Base-by-base conservation (phyloP, 345 rosid genomes). In the Combretum micranthum region DNA sequence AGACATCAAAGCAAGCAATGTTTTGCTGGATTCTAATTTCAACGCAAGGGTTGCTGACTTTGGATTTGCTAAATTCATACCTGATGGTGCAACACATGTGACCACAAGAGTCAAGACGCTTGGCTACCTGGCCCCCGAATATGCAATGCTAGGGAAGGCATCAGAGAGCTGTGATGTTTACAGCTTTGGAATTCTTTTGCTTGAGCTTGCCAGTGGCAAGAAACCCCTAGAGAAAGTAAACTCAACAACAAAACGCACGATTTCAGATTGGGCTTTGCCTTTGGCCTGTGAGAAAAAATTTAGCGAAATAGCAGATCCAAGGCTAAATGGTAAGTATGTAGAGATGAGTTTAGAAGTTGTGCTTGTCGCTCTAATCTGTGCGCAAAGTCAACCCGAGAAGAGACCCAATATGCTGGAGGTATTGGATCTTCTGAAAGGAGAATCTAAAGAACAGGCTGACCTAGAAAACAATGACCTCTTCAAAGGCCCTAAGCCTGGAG, bases 1-100 rank as follows among this genome's bases (percentile, higher is more conserved):
- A 63, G 90, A 86, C 54, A 39, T 86, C 73, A 86, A 86, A 73
- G 95, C 86, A 16, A 86, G 95, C 84, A 86, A 86, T 60, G 86
- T 86, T 58, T 66, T 86, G 61, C 67, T 86, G 4, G 88, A 83
- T 67, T 78, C 86, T 20, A 71, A 83, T 66, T 83, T 86, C 76
- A 73, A 73, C 62, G 81, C 90, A n/a, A 86, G 76, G 70, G 95
- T 86, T 59, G 88, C 90, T 21, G 95, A 86, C 65, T 86, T 86
- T 69, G 95, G 90, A 14, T 86, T 83, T 58, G 95, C 90, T 6
- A 86, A 75, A 75, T 63, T 86, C 14, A 81, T 83, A 53, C 90
- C 90, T 12, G 95, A 86, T 13, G 90, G 90, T 13, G 90, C 86
- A 37, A 81, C 95, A 15, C 90, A 86, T 61, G 90, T 83, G 52